These are phyloP conservation scores for Krasilnikovozyma curviuscula DNA, from an alignment of 768 basidiomycete genomes.

Conservation along the genomic window DNA sequence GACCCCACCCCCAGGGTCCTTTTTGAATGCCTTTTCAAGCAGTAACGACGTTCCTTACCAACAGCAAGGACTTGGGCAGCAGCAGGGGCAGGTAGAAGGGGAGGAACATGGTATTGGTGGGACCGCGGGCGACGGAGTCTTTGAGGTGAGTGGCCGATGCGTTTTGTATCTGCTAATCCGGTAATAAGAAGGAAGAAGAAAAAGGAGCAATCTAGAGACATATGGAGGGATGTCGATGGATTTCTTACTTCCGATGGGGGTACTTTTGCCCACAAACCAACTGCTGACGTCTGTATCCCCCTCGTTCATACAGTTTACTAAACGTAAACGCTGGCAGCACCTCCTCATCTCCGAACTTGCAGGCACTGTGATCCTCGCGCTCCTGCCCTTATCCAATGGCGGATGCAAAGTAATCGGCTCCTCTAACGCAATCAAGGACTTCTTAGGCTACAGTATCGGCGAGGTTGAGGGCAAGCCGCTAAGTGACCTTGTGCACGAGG, in stretches of 20 bases:
- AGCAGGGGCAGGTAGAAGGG: neutral
- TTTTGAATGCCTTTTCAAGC: neutral
- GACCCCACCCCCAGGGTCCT: neutral
- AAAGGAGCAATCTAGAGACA: neutral
- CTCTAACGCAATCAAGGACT: constrained; percentile 44
- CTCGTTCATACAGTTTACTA: constrained; percentile 73
- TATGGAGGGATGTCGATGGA: neutral
- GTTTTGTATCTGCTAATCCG: no score
- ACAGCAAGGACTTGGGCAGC: neutral
- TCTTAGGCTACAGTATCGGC: constrained; percentile 56
- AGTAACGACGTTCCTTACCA: neutral
- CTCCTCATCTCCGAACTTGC: constrained; percentile 55
- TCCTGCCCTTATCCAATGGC: constrained; percentile 34
- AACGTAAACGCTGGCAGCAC: constrained; percentile 71
- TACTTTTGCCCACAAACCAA: no score
- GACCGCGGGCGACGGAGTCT: neutral
- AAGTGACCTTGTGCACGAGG: constrained; percentile 43
- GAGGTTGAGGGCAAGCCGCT: constrained; percentile 55
- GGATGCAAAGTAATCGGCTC: constrained; percentile 45
- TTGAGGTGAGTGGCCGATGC: neutral
- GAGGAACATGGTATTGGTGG: neutral
- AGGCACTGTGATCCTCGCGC: constrained; percentile 48
- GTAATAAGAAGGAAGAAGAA: no score
- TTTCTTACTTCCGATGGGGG: no score
- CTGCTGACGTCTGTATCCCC: no score